Conservation (phyloP, 2,329 filamentous ascomycete genomes). For the Erysiphe pulchra region DNA sequence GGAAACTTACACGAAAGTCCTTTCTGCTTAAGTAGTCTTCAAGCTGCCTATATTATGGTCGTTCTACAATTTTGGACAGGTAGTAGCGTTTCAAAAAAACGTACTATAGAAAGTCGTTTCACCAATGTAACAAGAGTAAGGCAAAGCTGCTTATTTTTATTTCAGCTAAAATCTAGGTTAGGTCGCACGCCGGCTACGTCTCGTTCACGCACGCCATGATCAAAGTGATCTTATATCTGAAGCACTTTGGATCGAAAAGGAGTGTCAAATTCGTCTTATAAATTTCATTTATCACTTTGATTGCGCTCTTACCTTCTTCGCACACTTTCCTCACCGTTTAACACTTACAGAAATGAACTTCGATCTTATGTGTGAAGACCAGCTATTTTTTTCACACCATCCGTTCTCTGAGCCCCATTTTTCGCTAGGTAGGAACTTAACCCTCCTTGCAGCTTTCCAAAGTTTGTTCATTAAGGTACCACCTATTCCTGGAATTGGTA, state of each 20-base stretch:
- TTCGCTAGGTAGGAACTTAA: constrained; percentile 14
- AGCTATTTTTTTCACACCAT: constrained; percentile 16
- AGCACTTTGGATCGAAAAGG: constrained; percentile 18
- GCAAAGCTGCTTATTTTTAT: background rate
- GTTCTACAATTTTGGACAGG: constrained; percentile 20
- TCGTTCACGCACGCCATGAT: constrained; percentile 16
- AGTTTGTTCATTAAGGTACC: constrained; percentile 12
- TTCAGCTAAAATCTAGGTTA: constrained; percentile 5
- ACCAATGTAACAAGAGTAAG: constrained; percentile 17
- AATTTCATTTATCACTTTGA: constrained; percentile 17
- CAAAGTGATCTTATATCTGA: constrained; percentile 16
- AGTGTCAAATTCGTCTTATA: constrained; percentile 19
- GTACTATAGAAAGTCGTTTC: constrained; percentile 19
- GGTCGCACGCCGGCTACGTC: constrained; percentile 16
- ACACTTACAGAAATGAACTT: constrained; percentile 17
- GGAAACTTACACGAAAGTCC: constrained; percentile 12
- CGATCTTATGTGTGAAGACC: constrained; percentile 18
- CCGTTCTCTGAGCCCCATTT: constrained; percentile 18
- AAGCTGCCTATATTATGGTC: constrained; percentile 18
- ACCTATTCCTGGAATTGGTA: constrained; percentile 1
- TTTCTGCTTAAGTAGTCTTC: constrained; percentile 16
- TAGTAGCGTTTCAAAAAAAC: constrained; percentile 14
- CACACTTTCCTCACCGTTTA: constrained; percentile 19
- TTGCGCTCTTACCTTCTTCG: constrained; percentile 19
- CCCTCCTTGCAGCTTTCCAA: constrained; percentile 16